Conservation (phyloP, 202 grass and related monocot species). For the Thinopyrum obtusiflorum region DNA sequence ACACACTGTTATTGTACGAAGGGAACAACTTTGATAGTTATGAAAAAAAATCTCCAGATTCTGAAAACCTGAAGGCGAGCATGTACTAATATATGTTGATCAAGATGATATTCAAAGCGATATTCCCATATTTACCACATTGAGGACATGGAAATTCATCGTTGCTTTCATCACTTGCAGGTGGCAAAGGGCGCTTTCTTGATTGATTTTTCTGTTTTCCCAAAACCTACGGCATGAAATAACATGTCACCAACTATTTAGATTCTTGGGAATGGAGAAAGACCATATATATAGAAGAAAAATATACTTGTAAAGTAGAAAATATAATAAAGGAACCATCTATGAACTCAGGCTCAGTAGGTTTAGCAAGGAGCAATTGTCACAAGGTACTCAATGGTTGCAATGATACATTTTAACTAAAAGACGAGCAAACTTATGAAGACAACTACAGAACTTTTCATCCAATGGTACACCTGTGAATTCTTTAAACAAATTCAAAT, state of each 20-base stretch:
- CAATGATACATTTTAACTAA: not conserved
- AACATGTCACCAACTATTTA: not conserved
- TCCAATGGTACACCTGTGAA: not conserved
- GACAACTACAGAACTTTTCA: not conserved
- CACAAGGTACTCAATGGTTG: not conserved
- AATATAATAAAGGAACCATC: not conserved
- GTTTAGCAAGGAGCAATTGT: not conserved
- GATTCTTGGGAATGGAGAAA: conserved; percentile 8
- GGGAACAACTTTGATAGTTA: not conserved
- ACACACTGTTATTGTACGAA: not conserved
- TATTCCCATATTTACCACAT: conserved; percentile 54
- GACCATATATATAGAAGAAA: conserved; percentile 1
- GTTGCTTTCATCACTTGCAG: conserved; percentile 40
- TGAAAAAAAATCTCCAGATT: not conserved
- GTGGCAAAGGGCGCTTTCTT: conserved; percentile 57
- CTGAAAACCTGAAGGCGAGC: not conserved
- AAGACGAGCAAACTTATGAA: not conserved
- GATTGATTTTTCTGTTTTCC: conserved; percentile 52
- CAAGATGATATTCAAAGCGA: not conserved
- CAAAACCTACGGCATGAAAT: conserved; percentile 55
- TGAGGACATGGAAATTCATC: conserved; percentile 67
- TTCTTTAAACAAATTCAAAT: not conserved
- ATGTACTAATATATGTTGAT: conserved; percentile 16
- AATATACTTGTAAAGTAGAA: not conserved
- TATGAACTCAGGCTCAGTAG: not conserved